Percentiles rank a stretch among this genome's conserved stretches.
These are phyloP conservation scores for Gaultheria prostrata DNA, from an alignment of 148 eudicot genomes.

Conservation along the genomic window DNA sequence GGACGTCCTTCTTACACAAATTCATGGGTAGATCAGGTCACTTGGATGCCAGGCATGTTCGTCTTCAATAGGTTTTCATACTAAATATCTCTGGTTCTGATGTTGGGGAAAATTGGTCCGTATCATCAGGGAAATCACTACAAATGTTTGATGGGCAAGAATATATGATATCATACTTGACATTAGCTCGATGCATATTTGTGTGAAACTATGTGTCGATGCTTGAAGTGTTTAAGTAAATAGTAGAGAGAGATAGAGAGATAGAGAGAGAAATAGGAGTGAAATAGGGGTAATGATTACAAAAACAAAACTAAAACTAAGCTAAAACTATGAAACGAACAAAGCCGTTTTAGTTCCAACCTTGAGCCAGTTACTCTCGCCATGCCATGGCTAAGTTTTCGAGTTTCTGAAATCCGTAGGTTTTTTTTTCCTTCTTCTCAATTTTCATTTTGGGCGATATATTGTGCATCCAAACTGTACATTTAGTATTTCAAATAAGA, in stretches of 20 bases:
- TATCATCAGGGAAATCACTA: neutral
- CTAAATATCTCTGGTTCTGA: neutral
- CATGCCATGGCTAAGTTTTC: neutral
- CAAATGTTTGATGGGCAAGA: neutral
- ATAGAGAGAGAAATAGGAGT: too few species aligned
- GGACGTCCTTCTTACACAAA: conserved; percentile 81
- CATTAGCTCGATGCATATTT: neutral
- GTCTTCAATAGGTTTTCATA: neutral
- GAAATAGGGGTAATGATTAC: too few species aligned
- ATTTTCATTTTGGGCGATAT: neutral
- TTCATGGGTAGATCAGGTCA: conserved; percentile 92
- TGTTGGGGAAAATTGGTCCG: neutral
- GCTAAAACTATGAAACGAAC: too few species aligned
- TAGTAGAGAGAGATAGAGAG: neutral
- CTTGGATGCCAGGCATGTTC: conserved; percentile 77
- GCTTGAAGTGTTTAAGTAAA: neutral
- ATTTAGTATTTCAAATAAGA: neutral
- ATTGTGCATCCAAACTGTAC: neutral
- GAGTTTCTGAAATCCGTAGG: neutral
- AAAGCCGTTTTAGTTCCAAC: neutral
- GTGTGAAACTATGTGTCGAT: neutral
- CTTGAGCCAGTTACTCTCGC: neutral
- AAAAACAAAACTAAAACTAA: too few species aligned
- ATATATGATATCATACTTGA: neutral
- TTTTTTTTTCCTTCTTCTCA: neutral